Base-by-base conservation (phyloP, 495 filamentous ascomycete species). In the Aspergillus homomorphus region DNA sequence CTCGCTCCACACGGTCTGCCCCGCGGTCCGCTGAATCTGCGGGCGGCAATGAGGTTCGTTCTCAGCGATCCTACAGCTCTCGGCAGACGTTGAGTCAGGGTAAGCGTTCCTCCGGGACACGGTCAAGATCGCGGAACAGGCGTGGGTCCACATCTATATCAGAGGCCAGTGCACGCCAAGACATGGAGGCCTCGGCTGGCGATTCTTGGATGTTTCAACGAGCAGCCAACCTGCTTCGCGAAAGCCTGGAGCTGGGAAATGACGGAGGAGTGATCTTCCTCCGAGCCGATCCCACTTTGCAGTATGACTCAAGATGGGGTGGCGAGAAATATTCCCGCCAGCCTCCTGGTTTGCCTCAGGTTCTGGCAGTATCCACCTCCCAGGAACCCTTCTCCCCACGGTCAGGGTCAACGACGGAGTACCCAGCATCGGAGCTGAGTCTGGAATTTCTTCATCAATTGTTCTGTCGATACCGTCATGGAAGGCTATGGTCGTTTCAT, bases 401-500 rank as follows among this genome's bases (percentile, higher is more conserved):
- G 16, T 64, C 73, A 0, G 72, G 69, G 0, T 73, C 71, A 1
- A 64, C 56, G 18, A 63, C 62, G 1, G 62, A 62, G 14, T 73
- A 59, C 22, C 63, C 76, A 0, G 73, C 74, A 2, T 67, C 71
- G 16, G 73, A 67, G 50, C 46, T 77, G 20, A 73, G 77, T 48
- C 66, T 66, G 14, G 62, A 63, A 1, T 77, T 85, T 23, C 66
- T 88, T 1, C 72, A 75, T 4, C 66, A 75, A 51, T 68, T 88
- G 1, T 67, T 89, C 0, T 76, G 79, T 12, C 75, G 81, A 12
- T 86, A 89, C 63, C 80, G 82, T 6, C 77, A 81, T 45, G 87
- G 87, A 6, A 82, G 83, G 48, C 68, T 90, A 12, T 89, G 85
- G 81, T 83, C 81, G 14, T 86, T 86, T 61, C 84, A 88, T 49